phyloP scores from a whole-genome alignment of 1,284 basidiomycete genomes.

The Microbotryum lychnidis-dioicae region DNA sequence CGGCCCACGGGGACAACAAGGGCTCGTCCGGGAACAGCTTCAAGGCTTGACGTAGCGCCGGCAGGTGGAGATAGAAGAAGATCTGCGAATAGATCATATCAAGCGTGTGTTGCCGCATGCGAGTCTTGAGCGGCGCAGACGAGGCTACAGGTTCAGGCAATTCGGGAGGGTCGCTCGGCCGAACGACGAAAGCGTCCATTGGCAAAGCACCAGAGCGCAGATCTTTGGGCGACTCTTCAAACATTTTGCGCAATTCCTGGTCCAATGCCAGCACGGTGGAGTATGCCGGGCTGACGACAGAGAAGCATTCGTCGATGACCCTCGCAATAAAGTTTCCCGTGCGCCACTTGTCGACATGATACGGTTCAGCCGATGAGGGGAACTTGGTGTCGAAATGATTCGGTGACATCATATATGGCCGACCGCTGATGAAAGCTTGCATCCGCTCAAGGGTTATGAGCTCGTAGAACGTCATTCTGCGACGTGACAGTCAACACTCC shows the following conservation, averaged over 20 bases:
- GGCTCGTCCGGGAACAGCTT: constrained; percentile 24
- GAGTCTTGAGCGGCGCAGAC: background rate
- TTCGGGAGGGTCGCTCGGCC: constrained; percentile 6
- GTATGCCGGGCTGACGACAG: constrained; percentile 44
- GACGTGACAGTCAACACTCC: background rate
- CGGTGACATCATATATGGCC: constrained; percentile 26
- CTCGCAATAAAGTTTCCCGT: constrained; percentile 16
- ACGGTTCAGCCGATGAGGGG: constrained; percentile 12
- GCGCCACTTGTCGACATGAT: constrained; percentile 20
- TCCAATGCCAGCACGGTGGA: constrained; percentile 43
- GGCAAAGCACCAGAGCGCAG: constrained; percentile 18
- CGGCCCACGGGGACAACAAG: constrained; percentile 23
- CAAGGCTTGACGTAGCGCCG: constrained; percentile 27
- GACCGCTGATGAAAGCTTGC: constrained; percentile 22
- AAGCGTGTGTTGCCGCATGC: constrained; percentile 13
- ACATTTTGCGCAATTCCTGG: constrained; percentile 37
- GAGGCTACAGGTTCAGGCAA: background rate
- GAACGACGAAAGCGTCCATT: constrained; percentile 9
- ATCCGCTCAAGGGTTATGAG: constrained; percentile 32
- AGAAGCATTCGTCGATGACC: constrained; percentile 37
- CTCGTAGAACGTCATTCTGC: constrained; percentile 33
- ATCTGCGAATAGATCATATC: constrained; percentile 22
- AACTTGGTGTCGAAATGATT: constrained; percentile 30
- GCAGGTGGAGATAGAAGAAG: constrained; percentile 32
- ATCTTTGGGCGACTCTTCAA: constrained; percentile 7